Conservation (phyloP, 176 grass and related monocot species). For the Poa annua region DNA sequence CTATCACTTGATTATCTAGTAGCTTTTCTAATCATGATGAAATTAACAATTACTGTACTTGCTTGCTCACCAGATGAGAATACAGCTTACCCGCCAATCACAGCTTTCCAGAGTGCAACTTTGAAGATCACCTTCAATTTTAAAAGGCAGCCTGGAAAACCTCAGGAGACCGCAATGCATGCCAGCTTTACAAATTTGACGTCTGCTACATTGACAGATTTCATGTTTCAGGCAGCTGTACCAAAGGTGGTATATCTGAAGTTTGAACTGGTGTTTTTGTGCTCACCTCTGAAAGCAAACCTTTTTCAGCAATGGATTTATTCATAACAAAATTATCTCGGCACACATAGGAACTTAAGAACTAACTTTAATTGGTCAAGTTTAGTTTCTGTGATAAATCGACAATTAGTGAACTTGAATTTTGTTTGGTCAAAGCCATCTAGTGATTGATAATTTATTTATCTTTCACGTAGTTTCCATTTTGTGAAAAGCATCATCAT, state of each 20-base stretch:
- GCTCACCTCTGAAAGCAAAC: background rate
- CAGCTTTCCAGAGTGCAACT: conserved; percentile 86
- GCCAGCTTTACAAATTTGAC: conserved; percentile 88
- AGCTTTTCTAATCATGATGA: conserved; percentile 10
- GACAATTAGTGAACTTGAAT: conserved; percentile 22
- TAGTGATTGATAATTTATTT: background rate
- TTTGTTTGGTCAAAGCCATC: conserved; percentile 3
- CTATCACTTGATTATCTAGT: conserved; percentile 37
- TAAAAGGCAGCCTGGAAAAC: conserved; percentile 75
- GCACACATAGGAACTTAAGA: background rate
- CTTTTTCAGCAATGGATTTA: background rate
- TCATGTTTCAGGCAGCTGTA: conserved; percentile 97
- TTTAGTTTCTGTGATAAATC: conserved; percentile 21
- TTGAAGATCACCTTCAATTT: conserved; percentile 86
- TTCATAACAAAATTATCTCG: background rate
- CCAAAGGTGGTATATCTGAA: conserved; percentile 70
- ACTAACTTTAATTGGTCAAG: background rate
- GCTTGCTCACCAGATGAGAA: conserved; percentile 51
- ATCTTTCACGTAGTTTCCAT: background rate
- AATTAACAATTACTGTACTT: conserved; percentile 37
- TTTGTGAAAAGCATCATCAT: background rate
- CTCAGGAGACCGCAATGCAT: conserved; percentile 73
- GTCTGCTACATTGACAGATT: conserved; percentile 72
- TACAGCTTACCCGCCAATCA: conserved; percentile 63
- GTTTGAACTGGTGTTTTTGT: conserved; percentile 3